Base-by-base conservation (phyloP, 164 flowering plant species). In the Dillenia turbinata region DNA sequence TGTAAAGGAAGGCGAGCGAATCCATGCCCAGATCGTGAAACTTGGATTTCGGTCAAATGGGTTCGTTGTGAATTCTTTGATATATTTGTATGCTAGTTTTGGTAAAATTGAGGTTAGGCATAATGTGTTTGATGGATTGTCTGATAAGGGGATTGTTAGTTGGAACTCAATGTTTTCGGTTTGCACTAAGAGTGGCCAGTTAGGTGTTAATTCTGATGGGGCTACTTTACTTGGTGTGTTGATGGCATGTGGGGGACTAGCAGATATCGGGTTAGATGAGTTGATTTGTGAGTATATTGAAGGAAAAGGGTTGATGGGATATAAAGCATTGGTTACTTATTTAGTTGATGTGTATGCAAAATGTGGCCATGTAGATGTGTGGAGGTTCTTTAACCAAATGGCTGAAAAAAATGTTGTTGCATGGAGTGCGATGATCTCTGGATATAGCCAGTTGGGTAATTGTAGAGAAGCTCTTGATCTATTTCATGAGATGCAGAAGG, bases 391-490 rank as follows among this genome's bases (percentile, higher is more conserved):
- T 52, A 72, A 85, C 54, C 67, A 69, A 11, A 73, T 83, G 79
- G 33, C 59, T 43, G 43, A 10, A 43, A 64, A 71, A 57, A 80
- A 79, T 76, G 81, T 81, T 10, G 79, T 83, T 57, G 75, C 79
- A 10, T 81, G 84, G 82, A 79, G 74, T 64, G 79, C 85, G 10
- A 80, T 81, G 82, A 84, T 80, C 24, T 76, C 81, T 22, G 83
- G 84, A 13, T 84, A 71, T 60, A 70, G 54, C 57, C 83, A 82
- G 67, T 61, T 76, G 7, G 59, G 70, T 16, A 64, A 51, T 24
- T 70, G 74, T 10, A 80, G 53, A 47, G 80, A 79, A 49, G 85
- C 83, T 0, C 75, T 84, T 9, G 61, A 62, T 59, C 49, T 79
- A 51, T 77, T 82, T 46, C 67, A 69, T 15, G 68, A 73, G 54